Base-by-base conservation (phyloP, 805 yeast species). In the Saccharomycopsis babjevae region DNA sequence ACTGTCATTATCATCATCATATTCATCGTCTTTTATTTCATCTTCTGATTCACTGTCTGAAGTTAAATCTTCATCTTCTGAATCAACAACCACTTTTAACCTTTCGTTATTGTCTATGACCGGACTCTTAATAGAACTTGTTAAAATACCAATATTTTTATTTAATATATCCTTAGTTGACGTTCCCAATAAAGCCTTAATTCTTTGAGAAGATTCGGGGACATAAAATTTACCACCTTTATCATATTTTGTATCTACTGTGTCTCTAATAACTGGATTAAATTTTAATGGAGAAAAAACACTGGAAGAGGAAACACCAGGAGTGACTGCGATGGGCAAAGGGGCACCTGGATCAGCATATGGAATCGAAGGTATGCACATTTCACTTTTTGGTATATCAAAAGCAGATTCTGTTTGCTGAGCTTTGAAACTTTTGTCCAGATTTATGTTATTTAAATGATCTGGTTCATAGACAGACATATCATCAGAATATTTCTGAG, bases 211-310 rank as follows among this genome's bases (percentile, higher is more conserved):
- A 22, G 52, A 46, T 25, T 46, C 62, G 18, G 64, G 63, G 16
- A 88, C 89, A 69, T 84, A 91, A 69, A 88, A 93, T 68, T 92
- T 88, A 1, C 99, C 99, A 5, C 99, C 99, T 65, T 80, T 79
- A 13, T 86, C 85, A 68, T 93, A 93, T 68, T 93, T 93, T 61
- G 88, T 83, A 69, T 93, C 98, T 46, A 93, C 84, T 61, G 81
- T 83, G 56, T 82, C 80, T 61, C 83, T 84, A 59, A 89, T 86
- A 20, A 86, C 79, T 0, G 97, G 96, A 67, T 89, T 87, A 73
- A 91, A 92, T 50, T 80, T 78, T 50, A 91, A 75, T 0, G 96
- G 96, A 0, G 96, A 88, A 72, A 90, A 92, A 0, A 86, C 83
- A 52, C 96, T 61, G 74, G 80, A 69, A 7, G 67, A 61, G 2